A percentile compares a stretch with the other conserved stretches of the same genome.
These are phyloP conservation scores for Xylariaceae sp. DNA, from an alignment of 2,329 filamentous ascomycete genomes.

Conservation along the genomic window DNA sequence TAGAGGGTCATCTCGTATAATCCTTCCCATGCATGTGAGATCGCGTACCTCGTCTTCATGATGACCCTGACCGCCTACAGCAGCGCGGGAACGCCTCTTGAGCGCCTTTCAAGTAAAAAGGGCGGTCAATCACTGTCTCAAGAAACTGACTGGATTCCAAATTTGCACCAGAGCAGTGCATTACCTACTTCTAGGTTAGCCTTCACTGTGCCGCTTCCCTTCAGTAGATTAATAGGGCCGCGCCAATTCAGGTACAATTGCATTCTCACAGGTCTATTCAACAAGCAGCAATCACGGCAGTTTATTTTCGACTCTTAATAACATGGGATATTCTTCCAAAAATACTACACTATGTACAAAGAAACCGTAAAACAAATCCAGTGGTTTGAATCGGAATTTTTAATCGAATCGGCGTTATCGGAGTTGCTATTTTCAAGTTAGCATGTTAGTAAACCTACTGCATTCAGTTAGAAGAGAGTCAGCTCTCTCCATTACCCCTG, in stretches of 20 bases:
- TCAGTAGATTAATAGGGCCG: slow-evolving; percentile 4
- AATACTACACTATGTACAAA: no score
- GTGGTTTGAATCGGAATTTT: no score
- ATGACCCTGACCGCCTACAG: no score
- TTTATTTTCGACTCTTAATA: no score
- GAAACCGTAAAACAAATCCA: no score
- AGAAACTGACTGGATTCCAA: background rate
- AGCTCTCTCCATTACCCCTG: no score
- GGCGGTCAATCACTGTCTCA: slow-evolving; percentile 3
- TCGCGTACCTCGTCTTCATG: background rate
- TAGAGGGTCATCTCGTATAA: slow-evolving; percentile 13
- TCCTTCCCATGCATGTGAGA: slow-evolving; percentile 8
- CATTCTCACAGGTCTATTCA: background rate
- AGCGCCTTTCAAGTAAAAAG: background rate
- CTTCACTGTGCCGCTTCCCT: slow-evolving; percentile 12
- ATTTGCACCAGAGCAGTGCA: background rate
- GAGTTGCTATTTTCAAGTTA: no score
- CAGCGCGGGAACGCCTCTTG: no score
- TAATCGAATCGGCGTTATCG: no score
- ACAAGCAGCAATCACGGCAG: background rate
- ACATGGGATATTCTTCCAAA: no score
- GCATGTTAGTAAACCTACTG: no score
- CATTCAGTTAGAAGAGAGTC: no score
- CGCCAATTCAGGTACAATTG: background rate
- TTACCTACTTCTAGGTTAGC: background rate